Conservation (phyloP, 2,329 filamentous ascomycete genomes). For the Coleophoma eucalyptorum region DNA sequence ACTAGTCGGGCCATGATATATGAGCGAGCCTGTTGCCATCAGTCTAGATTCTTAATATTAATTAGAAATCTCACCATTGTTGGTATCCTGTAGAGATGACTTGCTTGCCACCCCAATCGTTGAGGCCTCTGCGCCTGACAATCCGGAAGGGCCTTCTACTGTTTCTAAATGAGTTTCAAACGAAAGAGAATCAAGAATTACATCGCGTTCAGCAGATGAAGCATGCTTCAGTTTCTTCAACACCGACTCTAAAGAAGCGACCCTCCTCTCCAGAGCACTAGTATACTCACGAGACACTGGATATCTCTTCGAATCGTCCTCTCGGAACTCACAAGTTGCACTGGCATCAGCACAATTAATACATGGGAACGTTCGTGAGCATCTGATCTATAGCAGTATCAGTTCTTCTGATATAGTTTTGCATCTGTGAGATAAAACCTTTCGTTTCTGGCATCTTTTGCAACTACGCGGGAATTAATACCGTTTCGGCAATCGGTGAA, state of each 20-base stretch:
- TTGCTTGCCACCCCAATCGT: neutral
- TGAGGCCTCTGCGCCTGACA: neutral
- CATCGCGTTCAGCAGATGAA: neutral
- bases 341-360: neutral
- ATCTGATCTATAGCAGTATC: neutral
- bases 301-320: neutral
- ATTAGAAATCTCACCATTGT: neutral
- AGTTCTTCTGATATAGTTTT: neutral
- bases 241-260: neutral
- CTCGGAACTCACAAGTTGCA: neutral
- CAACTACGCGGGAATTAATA: neutral
- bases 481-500: no score
- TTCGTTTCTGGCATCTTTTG: neutral
- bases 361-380: neutral
- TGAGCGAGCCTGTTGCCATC: conserved; percentile 6
- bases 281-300: neutral
- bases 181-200: neutral
- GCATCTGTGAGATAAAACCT: neutral
- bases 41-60: neutral
- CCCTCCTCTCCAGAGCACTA: neutral
- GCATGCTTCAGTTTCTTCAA: neutral
- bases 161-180: neutral
- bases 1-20: conserved; percentile 18
- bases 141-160: neutral
- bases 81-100: neutral